A percentile compares a stretch with the other conserved stretches of the same genome.
phyloP scores from a whole-genome alignment of 2,329 filamentous ascomycete genomes.

The Xylaria sp. region DNA sequence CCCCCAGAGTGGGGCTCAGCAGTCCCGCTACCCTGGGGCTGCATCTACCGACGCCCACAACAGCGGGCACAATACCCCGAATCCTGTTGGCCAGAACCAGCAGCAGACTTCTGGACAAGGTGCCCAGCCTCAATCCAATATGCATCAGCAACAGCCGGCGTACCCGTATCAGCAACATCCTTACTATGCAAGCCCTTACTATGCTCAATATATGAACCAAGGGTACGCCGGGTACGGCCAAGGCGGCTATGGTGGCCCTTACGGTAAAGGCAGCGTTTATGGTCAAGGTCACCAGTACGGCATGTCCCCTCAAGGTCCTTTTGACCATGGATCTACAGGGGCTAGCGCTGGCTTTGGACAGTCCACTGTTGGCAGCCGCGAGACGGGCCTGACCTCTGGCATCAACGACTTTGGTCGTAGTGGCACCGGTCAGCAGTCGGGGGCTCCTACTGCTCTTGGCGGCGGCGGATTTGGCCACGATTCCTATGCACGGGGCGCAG shows the following conservation, averaged over 20 bases:
- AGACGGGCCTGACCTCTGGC: constrained; percentile 61
- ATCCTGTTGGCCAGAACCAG: constrained; percentile 73
- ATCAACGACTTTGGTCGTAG: constrained; percentile 66
- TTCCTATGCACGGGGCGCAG: constrained; percentile 64
- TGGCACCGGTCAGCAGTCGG: constrained; percentile 60
- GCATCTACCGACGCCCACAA: constrained; percentile 76
- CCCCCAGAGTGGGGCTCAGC: constrained; percentile 78
- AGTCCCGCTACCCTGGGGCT: constrained; percentile 68
- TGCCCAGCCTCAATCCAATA: constrained; percentile 53
- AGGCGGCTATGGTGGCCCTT: constrained; percentile 63
- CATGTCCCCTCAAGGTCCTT: constrained; percentile 66
- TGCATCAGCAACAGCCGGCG: constrained; percentile 50
- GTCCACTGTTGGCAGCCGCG: constrained; percentile 63
- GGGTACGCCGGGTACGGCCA: constrained; percentile 64
- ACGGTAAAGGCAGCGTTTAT: constrained; percentile 66
- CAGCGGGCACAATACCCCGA: constrained; percentile 91
- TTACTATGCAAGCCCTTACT: constrained; percentile 72
- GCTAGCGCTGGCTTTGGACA: constrained; percentile 63
- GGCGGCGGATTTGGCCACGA: constrained; percentile 66
- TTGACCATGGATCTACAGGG: constrained; percentile 66
- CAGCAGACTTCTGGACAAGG: constrained; percentile 53
- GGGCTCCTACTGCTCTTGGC: constrained; percentile 62
- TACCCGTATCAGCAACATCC: constrained; percentile 50
- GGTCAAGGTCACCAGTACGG: constrained; percentile 66
- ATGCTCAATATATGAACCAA: constrained; percentile 67